These are phyloP conservation scores for Micromonas commoda DNA, from an alignment of 139 green algal species.

Conservation along the genomic window DNA sequence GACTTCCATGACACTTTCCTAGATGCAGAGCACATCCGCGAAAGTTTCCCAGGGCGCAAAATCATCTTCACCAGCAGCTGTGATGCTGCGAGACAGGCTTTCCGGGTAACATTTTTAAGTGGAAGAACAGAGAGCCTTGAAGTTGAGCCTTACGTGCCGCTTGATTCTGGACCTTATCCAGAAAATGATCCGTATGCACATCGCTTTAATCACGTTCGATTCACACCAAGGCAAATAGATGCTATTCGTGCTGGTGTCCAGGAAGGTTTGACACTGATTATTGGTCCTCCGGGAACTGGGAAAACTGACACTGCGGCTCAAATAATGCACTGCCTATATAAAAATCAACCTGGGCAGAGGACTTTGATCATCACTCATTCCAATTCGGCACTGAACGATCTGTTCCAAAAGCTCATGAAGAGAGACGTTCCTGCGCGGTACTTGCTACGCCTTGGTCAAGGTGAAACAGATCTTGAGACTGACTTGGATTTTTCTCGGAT, in stretches of 20 bases:
- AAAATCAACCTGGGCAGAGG: constrained; percentile 85
- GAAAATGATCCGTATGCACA: constrained; percentile 56
- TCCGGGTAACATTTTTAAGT: constrained; percentile 68
- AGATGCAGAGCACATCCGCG: constrained; percentile 70
- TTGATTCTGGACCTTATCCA: constrained; percentile 81
- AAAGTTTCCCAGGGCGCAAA: constrained; percentile 74
- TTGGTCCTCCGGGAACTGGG: constrained; percentile 90
- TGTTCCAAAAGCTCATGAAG: constrained; percentile 77
- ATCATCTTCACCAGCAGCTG: constrained; percentile 21
- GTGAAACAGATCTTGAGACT: constrained; percentile 85
- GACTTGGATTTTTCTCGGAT: constrained; percentile 72
- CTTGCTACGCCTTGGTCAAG: constrained; percentile 83
- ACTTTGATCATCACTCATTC: constrained; percentile 95
- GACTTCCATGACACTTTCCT: constrained; percentile 98
- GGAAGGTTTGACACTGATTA: constrained; percentile 89
- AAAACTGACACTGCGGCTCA: constrained; percentile 95
- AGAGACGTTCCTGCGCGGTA: constrained; percentile 70
- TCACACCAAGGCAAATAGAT: constrained; percentile 80
- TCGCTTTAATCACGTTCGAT: constrained; percentile 77
- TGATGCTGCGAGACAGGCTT: constrained; percentile 49
- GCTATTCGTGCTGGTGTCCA: constrained; percentile 76
- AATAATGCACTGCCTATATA: constrained; percentile 86
- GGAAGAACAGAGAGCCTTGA: background rate
- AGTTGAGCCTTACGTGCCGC: constrained; percentile 63
- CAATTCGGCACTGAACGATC: constrained; percentile 94